Evolutionary conservation across 441 rosid species (phyloP), one percentile per base, ranked within the genome.

Genomic region (Populus hybrid): DNA sequence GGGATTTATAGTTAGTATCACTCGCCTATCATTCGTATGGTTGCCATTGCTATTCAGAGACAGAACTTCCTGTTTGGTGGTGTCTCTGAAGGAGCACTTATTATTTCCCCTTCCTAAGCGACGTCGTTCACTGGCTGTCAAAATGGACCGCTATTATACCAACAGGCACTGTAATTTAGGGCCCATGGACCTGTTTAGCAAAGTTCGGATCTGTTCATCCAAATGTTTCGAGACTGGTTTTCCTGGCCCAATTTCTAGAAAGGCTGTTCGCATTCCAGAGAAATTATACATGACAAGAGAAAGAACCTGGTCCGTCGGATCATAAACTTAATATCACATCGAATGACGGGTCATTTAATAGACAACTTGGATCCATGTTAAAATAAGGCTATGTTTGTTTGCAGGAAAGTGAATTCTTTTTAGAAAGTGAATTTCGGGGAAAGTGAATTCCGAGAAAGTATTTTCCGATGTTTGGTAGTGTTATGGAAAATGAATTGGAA

Each of bases 11-110:
- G 38, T 42, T 6, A 40, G 28, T 24, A 46, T 11, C 14, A 87
- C 98, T 90, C 84, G 91, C 98, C 97, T 87, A 93, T 95, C 97
- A 90, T 88, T 76, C 85, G 86, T 50, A 84, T 74, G 24, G 92
- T 81, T 80, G 89, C 91, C 98, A 95, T 95, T 35, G 83, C 78
- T 54, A 54, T 54, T 54, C 61, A 54, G 61, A 18, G 3, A 54
- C n/a, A 6, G 9, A 42, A 16, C 21, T 54, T 54, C n/a, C 61
- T 16, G 21, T 54, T 18, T 16, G 61, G 61, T 54, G 61, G 61
- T 42, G 14, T 54, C 61, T 54, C n/a, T 18, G 9, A 6, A 54
- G 61, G 61, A 21, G 74, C 21, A 18, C 50, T 42, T 42, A 42
- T 42, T 42, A 11, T 16, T 42, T 11, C 14, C 50, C 50, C 50